These are phyloP conservation scores for Aspergillus eucalypticola DNA, from an alignment of 2,329 filamentous ascomycete species.

Conservation along the genomic window DNA sequence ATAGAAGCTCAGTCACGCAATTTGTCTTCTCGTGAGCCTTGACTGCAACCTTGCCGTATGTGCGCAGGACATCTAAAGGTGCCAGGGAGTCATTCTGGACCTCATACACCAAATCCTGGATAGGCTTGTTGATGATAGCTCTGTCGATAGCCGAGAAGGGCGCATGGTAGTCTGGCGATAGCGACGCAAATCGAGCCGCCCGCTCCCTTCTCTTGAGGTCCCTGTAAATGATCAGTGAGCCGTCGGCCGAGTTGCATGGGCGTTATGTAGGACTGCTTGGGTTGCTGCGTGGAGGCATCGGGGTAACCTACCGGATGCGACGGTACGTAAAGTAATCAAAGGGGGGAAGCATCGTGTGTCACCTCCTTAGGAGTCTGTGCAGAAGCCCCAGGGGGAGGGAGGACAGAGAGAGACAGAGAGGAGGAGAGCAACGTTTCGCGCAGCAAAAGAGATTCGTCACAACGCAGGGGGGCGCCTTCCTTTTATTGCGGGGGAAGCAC, in stretches of 20 bases:
- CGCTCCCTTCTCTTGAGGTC: constrained; percentile 78
- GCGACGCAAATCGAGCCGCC: constrained; percentile 64
- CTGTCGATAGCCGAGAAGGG: constrained; percentile 66
- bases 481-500: constrained; percentile 26
- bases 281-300: background rate
- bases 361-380: background rate
- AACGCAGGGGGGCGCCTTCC: constrained; percentile 7
- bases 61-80: constrained; percentile 72
- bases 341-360: constrained; percentile 50
- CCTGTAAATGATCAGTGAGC: constrained; percentile 49
- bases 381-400: background rate
- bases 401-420: background rate
- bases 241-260: background rate
- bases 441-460: background rate
- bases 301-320: constrained; percentile 63
- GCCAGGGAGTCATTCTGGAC: constrained; percentile 69
- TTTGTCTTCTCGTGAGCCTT: constrained; percentile 85
- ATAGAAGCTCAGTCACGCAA: constrained; percentile 83
- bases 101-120: constrained; percentile 74
- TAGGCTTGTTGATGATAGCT: constrained; percentile 69
- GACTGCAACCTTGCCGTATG: constrained; percentile 84
- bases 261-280: background rate
- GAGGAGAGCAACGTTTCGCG: background rate
- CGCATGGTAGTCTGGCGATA: constrained; percentile 66
- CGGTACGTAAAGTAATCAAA: constrained; percentile 71